Evolutionary conservation across 2,329 filamentous ascomycete species (phyloP).

Genomic region (Fusarium pseudograminearum): DNA sequence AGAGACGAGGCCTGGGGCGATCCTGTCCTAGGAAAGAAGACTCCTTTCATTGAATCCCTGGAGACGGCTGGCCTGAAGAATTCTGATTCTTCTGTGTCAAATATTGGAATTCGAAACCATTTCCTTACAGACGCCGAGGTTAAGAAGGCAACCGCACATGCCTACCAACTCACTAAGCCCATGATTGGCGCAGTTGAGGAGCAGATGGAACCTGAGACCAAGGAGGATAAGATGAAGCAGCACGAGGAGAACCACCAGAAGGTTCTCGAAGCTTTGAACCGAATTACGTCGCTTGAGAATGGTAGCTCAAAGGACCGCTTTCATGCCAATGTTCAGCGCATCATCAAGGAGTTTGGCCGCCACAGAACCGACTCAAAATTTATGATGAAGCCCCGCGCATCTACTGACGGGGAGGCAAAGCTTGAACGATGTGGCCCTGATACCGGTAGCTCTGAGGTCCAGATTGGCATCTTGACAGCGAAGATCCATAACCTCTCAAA

Average conservation of each 20-base stretch:
- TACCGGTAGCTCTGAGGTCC: constrained; percentile 96
- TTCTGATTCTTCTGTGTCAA: constrained; percentile 43
- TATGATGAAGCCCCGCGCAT: constrained; percentile 68
- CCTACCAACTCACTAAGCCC: constrained; percentile 75
- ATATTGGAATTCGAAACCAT: constrained; percentile 75
- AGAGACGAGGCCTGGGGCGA: constrained; percentile 77
- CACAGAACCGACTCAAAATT: constrained; percentile 85
- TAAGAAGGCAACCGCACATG: constrained; percentile 72
- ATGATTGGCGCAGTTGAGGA: constrained; percentile 53
- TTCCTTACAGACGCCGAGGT: constrained; percentile 78
- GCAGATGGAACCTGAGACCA: constrained; percentile 57
- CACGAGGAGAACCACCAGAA: constrained; percentile 71
- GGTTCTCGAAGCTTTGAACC: constrained; percentile 79
- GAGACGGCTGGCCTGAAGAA: constrained; percentile 72
- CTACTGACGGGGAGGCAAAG: constrained; percentile 55
- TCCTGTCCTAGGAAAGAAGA: constrained; percentile 81
- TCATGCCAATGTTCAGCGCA: constrained; percentile 85
- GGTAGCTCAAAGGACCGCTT: constrained; percentile 81
- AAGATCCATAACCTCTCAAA: constrained; percentile 88
- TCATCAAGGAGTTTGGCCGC: constrained; percentile 88
- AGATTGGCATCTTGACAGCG: constrained; percentile 92
- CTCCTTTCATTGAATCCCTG: constrained; percentile 86
- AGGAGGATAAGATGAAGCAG: constrained; percentile 52
- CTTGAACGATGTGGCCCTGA: constrained; percentile 81
- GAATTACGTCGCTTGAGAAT: constrained; percentile 83